Evolutionary conservation across 257 asterid genomes (phyloP), one percentile per base, ranked within the genome.

Genomic region (Solanum tarapatanum): DNA sequence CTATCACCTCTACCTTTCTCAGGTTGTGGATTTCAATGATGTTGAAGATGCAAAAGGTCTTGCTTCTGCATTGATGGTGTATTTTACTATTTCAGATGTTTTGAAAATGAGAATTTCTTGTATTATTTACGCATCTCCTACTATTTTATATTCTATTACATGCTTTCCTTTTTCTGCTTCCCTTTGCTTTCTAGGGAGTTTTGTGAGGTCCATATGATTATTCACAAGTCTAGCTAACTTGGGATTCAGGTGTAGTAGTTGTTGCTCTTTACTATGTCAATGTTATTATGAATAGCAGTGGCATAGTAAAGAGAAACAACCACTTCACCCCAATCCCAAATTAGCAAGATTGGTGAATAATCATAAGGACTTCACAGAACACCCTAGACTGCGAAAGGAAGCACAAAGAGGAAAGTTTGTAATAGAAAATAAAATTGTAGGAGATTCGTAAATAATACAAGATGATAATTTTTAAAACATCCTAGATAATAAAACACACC

Each of bases 31-130:
- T 89, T 95, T 94, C 79, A 89, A 86, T 90, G 98, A 95, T 88
- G 96, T 93, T 91, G 96, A 96, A 82, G 91, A 94, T 87, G 96
- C 99, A 84, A 98, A 97, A 94, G 96, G 96, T 85, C 98, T 97
- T 87, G 91, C 96, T 73, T 98, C 93, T 89, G 95, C 98, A 90
- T 89, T 95, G 89, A 94, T 91, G 98, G 98, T 94, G 64, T 80
- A 90, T 89, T 84, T 41, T 88, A 58, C 87, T 88, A 26, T 48
- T 60, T 86, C 21, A 21, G 41, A 17, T 6, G 36, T 85, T 68
- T 28, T 72, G 33, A 26, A 23, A 11, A 55, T 32, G 68, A 51
- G 39, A 41, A 11, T 32, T 33, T 33, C 12, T 75, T 11, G 23
- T 75, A 6, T 23, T 75, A n/a, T 37, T 74, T 6, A 37, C 0